Evolutionary conservation across 1,284 basidiomycete species (phyloP).

Genomic region (Phlebopus sp.): DNA sequence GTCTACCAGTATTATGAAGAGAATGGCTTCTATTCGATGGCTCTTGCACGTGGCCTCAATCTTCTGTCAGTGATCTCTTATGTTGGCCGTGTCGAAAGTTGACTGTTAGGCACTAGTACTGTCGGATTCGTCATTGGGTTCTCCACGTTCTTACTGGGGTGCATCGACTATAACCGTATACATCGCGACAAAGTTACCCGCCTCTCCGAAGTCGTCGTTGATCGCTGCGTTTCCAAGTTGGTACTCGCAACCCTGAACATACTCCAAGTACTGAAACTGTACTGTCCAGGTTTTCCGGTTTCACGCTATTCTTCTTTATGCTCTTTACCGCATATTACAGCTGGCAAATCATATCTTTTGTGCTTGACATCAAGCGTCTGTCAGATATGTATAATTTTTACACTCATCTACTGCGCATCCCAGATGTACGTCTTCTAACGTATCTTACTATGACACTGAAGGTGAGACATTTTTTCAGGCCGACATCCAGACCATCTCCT

Average conservation of each 20-base stretch:
- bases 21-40: constrained; percentile 94
- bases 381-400: constrained; percentile 94
- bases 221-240: constrained; percentile 78
- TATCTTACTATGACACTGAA: background rate
- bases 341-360: constrained; percentile 68
- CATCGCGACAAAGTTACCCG: constrained; percentile 58
- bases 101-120: constrained; percentile 57
- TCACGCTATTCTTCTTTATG: constrained; percentile 79
- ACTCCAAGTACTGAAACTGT: constrained; percentile 4
- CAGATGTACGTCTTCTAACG: constrained; percentile 65
- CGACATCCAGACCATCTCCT: constrained; percentile 96
- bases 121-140: constrained; percentile 97
- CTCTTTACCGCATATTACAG: constrained; percentile 81
- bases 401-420: constrained; percentile 71
- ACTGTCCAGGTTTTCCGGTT: constrained; percentile 72
- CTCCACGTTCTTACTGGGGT: constrained; percentile 93
- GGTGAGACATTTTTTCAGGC: constrained; percentile 48
- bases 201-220: constrained; percentile 78
- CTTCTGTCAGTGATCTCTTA: constrained; percentile 69
- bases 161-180: constrained; percentile 88
- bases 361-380: constrained; percentile 67
- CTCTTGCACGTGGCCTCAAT: constrained; percentile 82
- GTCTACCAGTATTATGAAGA: constrained; percentile 96
- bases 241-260: constrained; percentile 23
- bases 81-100: constrained; percentile 20